Conservation (phyloP, 2,329 filamentous ascomycete species). For the Akanthomyces lecanii region DNA sequence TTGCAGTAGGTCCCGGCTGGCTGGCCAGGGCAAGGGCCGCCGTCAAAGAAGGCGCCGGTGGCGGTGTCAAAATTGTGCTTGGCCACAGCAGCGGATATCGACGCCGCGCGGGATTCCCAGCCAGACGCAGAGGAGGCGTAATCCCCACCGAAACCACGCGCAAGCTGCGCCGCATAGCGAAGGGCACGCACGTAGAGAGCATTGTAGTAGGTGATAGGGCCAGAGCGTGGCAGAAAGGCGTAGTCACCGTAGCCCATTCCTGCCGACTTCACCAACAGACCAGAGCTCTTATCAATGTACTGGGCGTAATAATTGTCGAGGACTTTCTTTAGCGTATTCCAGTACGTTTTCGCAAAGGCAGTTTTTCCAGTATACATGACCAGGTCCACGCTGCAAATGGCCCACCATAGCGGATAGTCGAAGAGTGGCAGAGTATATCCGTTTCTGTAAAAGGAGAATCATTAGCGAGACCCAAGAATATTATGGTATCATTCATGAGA, state of each 20-base stretch:
- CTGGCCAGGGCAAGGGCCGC: slow-evolving; percentile 27
- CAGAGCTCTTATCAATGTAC: slow-evolving; percentile 36
- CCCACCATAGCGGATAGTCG: slow-evolving; percentile 52
- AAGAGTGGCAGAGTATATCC: slow-evolving; percentile 45
- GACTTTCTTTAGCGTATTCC: slow-evolving; percentile 35
- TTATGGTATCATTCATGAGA: background rate
- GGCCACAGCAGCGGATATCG: slow-evolving; percentile 34
- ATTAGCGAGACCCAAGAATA: background rate
- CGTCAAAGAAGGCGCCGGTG: slow-evolving; percentile 44
- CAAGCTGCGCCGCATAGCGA: slow-evolving; percentile 39
- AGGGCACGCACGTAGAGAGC: slow-evolving; percentile 46
- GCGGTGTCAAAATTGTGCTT: slow-evolving; percentile 37
- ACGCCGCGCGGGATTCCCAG: slow-evolving; percentile 37
- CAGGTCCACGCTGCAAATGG: slow-evolving; percentile 44
- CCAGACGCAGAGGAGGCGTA: slow-evolving; percentile 31
- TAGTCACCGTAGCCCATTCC: slow-evolving; percentile 45
- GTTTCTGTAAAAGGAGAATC: slow-evolving; percentile 27
- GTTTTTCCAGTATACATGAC: slow-evolving; percentile 47
- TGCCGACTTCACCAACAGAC: slow-evolving; percentile 38
- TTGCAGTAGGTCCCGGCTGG: slow-evolving; percentile 24
- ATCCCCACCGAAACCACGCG: slow-evolving; percentile 26
- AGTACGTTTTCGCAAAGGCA: slow-evolving; percentile 39
- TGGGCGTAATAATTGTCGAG: slow-evolving; percentile 45
- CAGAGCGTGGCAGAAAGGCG: slow-evolving; percentile 45
- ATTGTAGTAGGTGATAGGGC: slow-evolving; percentile 50